Percentiles rank a stretch among this genome's conserved stretches.
Conservation (phyloP, 352 stramenopile species). For the Phytophthora ramorum region DNA sequence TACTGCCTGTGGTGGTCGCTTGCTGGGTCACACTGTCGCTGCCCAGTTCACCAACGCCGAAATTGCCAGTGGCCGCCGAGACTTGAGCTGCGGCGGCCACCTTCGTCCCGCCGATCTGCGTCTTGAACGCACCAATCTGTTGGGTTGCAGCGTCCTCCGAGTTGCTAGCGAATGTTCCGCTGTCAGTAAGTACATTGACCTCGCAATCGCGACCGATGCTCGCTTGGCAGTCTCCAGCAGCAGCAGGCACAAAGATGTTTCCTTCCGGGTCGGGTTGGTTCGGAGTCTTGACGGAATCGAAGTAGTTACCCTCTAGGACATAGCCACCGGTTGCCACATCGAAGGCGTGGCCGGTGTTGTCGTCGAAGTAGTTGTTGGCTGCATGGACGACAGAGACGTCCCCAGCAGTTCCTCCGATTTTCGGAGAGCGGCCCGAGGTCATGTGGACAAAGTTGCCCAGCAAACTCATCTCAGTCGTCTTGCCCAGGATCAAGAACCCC, state of each 20-base stretch:
- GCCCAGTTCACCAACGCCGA: slow-evolving; percentile 19
- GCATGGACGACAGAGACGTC: slow-evolving; percentile 29
- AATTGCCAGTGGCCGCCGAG: slow-evolving; percentile 9
- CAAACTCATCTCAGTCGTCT: slow-evolving; percentile 33
- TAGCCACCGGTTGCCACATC: slow-evolving; percentile 30
- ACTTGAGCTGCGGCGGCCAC: slow-evolving; percentile 9
- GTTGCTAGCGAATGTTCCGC: slow-evolving; percentile 12
- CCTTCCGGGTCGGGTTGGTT: slow-evolving; percentile 8
- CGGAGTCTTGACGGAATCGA: slow-evolving; percentile 30
- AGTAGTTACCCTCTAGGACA: slow-evolving; percentile 55
- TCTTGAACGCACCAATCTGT: slow-evolving; percentile 13
- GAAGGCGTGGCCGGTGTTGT: slow-evolving; percentile 46
- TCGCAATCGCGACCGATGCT: slow-evolving; percentile 22
- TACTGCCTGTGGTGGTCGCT: neutral
- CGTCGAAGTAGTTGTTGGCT: slow-evolving; percentile 53
- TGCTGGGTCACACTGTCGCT: neutral
- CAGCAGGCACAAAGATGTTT: slow-evolving; percentile 23
- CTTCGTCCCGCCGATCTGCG: slow-evolving; percentile 13
- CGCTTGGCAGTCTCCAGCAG: slow-evolving; percentile 4
- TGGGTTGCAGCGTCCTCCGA: slow-evolving; percentile 6
- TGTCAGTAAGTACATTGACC: slow-evolving; percentile 23
- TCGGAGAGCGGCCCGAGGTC: slow-evolving; percentile 42
- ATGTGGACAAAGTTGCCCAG: slow-evolving; percentile 45
- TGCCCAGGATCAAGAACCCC: slow-evolving; percentile 32
- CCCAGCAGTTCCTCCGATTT: slow-evolving; percentile 19